A percentile compares a stretch with the other conserved stretches of the same genome.
Conservation (phyloP, 2,329 filamentous ascomycete species). For the Microcyclospora tardicrescens region DNA sequence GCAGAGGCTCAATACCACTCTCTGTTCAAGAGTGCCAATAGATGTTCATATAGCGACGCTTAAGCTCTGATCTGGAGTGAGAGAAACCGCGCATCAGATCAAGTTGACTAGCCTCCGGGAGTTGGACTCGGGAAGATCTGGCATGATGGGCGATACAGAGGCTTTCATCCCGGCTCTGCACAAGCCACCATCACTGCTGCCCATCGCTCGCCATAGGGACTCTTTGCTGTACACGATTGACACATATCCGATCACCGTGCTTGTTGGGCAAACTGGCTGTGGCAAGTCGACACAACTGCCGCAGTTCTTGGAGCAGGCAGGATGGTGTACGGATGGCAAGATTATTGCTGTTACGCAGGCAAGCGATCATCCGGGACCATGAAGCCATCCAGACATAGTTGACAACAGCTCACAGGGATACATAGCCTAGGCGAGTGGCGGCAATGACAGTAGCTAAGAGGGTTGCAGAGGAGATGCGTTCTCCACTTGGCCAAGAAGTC, state of each 20-base stretch:
- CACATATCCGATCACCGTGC: constrained; percentile 68
- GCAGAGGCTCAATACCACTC: too few species aligned
- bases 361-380: constrained; percentile 25
- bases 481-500: constrained; percentile 69
- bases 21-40: too few species aligned
- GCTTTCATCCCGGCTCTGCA: constrained; percentile 66
- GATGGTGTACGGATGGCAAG: constrained; percentile 78
- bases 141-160: constrained; percentile 20
- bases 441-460: constrained; percentile 79
- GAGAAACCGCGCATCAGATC: too few species aligned
- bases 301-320: constrained; percentile 74
- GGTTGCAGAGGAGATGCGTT: constrained; percentile 80
- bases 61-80: too few species aligned
- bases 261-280: constrained; percentile 87
- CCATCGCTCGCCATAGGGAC: constrained; percentile 72
- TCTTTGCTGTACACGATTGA: constrained; percentile 77
- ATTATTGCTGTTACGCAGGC: constrained; percentile 83
- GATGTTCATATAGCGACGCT: too few species aligned
- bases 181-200: constrained; percentile 70
- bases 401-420: constrained; percentile 22
- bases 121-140: too few species aligned
- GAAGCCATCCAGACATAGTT: constrained; percentile 3
- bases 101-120: too few species aligned
- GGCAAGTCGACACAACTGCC: constrained; percentile 95
- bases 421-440: constrained; percentile 73